Base-by-base conservation (phyloP, 1,284 basidiomycete genomes). In the Xanthoconium separans region DNA sequence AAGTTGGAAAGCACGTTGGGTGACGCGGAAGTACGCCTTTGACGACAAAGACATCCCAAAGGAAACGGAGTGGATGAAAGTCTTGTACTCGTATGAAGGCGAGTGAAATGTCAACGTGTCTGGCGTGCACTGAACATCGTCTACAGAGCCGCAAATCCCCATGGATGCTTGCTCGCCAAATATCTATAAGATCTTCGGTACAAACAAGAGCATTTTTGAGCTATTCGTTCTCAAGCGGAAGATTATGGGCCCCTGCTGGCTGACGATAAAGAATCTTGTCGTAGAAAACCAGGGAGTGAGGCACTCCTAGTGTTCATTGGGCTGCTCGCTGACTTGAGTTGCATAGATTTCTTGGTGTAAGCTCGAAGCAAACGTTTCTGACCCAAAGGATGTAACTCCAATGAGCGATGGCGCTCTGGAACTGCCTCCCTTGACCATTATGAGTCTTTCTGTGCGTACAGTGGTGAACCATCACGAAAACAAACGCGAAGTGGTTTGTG, bases 241-340 rank as follows among this genome's bases (percentile, higher is more conserved):
- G 73, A 98, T 99, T 59, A 98, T 98, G 93, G 97, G 97, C 3
- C 95, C 97, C 0, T 99, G 97, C 70, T 99, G 96, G 97, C 77
- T 99, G 47, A 82, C 89, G 56, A 81, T 99, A 59, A 87, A 89
- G 69, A 81, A 87, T 24, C 84, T 87, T 12, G 73, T 81, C 44
- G 74, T 93, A 20, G 87, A 89, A 51, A 74, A 86, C 64, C 89
- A 91, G 71, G 87, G 89, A 10, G 91, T 93, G 68, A n/a, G 53
- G 87, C 73, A 6, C 8, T 24, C n/a, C 53, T 22, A 16, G 41
- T 27, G 47, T n/a, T 43, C 40, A 11, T 33, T 16, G 27, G 9
- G 44, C 39, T 30, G 15, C 39, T 40, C 18, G 30, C 40, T 61
- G 10, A 57, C 47, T 46, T 37, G 40, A 15, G 9, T 48, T 16